Evolutionary conservation across 1,284 basidiomycete genomes (phyloP).

Genomic region (Microbotryum intermedium): DNA sequence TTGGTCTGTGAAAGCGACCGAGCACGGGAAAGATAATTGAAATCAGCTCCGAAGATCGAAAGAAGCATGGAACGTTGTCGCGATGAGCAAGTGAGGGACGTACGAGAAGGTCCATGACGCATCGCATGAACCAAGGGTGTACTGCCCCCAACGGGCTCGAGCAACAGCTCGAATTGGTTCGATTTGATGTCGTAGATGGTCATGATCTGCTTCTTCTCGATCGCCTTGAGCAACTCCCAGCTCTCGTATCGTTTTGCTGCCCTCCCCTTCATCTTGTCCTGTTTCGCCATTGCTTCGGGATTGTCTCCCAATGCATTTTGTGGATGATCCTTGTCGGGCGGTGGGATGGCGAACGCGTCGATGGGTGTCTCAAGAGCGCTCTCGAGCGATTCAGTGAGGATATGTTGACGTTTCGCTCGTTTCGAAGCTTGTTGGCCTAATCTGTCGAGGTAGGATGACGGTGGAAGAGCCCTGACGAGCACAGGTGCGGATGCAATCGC

Average conservation of each 20-base stretch:
- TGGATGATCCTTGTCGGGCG: neutral
- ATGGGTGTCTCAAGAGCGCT: slow-evolving; percentile 1
- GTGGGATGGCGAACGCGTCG: neutral
- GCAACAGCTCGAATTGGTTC: slow-evolving; percentile 18
- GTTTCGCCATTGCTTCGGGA: neutral
- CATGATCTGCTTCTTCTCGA: slow-evolving; percentile 25
- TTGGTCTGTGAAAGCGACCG: slow-evolving; percentile 7
- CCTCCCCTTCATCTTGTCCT: neutral
- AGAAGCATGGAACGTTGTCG: neutral
- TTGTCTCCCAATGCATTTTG: neutral
- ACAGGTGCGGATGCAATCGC: neutral
- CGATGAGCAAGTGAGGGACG: neutral
- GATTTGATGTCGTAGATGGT: slow-evolving; percentile 17
- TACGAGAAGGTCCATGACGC: slow-evolving; percentile 14
- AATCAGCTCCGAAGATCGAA: neutral
- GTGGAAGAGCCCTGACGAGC: neutral
- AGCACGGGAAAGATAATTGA: neutral
- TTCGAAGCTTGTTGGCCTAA: neutral
- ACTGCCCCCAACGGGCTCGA: slow-evolving; percentile 1
- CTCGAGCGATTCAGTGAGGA: slow-evolving; percentile 4
- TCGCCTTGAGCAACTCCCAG: slow-evolving; percentile 17
- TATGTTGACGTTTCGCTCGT: neutral
- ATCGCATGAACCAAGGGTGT: slow-evolving; percentile 23
- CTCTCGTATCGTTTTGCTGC: slow-evolving; percentile 8
- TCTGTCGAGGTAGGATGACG: neutral